Conservation (phyloP, 2,329 filamentous ascomycete species). For the Didymella lethalis region DNA sequence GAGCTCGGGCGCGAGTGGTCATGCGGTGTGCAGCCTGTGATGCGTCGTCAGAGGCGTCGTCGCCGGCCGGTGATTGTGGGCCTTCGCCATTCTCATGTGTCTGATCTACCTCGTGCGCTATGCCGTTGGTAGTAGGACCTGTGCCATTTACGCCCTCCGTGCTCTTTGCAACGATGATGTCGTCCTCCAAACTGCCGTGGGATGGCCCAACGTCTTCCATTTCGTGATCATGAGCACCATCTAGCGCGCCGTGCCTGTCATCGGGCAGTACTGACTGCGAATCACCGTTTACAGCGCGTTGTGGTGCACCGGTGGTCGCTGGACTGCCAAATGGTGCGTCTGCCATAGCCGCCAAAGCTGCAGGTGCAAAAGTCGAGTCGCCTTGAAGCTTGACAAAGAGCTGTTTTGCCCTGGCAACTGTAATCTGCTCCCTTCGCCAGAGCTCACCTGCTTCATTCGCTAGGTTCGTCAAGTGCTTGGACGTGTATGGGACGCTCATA, state of each 20-base stretch:
- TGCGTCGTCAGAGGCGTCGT: conserved; percentile 54
- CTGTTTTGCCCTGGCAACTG: conserved; percentile 77
- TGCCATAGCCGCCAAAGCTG: conserved; percentile 60
- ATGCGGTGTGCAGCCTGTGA: conserved; percentile 60
- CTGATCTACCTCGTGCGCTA: conserved; percentile 25
- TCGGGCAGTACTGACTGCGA: conserved; percentile 14
- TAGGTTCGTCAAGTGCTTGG: conserved; percentile 75
- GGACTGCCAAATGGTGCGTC: conserved; percentile 36
- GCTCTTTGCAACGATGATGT: conserved; percentile 23
- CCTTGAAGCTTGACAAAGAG: conserved; percentile 76
- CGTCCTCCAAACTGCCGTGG: conserved; percentile 26
- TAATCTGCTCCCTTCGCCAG: conserved; percentile 76
- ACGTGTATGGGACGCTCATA: conserved; percentile 76
- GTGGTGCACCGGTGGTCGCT: conserved; percentile 23
- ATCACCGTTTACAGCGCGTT: conserved; percentile 22
- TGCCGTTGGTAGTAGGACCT: conserved; percentile 35
- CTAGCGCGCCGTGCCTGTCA: conserved; percentile 26
- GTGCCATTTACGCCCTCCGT: conserved; percentile 28
- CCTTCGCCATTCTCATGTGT: conserved; percentile 37
- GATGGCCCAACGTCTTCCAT: conserved; percentile 39
- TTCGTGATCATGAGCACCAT: conserved; percentile 33
- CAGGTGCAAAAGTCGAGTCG: conserved; percentile 72
- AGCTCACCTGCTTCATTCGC: conserved; percentile 73
- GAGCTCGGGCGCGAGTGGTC: conserved; percentile 63
- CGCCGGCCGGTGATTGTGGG: conserved; percentile 32